phyloP scores from a whole-genome alignment of 441 rosid species.

The Jatropha multifida region DNA sequence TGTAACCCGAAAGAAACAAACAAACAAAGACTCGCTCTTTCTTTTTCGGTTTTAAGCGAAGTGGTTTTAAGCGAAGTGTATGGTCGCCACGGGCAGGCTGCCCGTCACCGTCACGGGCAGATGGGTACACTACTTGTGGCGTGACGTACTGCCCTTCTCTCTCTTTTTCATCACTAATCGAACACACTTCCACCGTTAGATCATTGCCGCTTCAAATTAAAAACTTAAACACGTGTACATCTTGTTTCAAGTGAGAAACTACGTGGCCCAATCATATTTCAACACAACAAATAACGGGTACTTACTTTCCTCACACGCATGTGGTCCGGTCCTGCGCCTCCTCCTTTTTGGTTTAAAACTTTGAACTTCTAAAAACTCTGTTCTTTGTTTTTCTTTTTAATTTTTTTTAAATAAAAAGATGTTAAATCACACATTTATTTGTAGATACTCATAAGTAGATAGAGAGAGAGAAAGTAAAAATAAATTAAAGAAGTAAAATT shows the following conservation, averaged over 20 bases:
- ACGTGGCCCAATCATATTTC: slow-evolving; percentile 46
- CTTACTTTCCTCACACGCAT: slow-evolving; percentile 54
- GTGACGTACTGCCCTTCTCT: slow-evolving; percentile 37
- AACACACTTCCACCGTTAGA: slow-evolving; percentile 47
- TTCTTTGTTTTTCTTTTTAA: neutral
- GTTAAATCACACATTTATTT: too few species aligned
- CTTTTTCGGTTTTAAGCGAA: neutral
- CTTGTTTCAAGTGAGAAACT: neutral
- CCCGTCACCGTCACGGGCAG: slow-evolving; percentile 46
- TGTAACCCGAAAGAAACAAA: neutral
- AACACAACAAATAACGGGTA: slow-evolving; percentile 26
- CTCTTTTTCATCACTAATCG: slow-evolving; percentile 18
- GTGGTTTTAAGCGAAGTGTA: neutral
- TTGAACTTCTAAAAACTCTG: neutral
- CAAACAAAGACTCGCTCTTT: neutral
- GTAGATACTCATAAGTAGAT: too few species aligned
- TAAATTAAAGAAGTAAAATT: too few species aligned
- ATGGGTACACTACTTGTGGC: slow-evolving; percentile 13
- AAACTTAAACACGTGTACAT: slow-evolving; percentile 42
- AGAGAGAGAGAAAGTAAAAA: too few species aligned
- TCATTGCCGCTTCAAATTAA: neutral
- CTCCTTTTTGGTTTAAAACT: neutral
- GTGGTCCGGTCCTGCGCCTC: slow-evolving; percentile 22
- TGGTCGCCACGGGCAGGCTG: slow-evolving; percentile 39
- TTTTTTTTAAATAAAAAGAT: neutral